Base-by-base conservation (phyloP, 768 basidiomycete species). In the Rhodotorula kratochvilovae region DNA sequence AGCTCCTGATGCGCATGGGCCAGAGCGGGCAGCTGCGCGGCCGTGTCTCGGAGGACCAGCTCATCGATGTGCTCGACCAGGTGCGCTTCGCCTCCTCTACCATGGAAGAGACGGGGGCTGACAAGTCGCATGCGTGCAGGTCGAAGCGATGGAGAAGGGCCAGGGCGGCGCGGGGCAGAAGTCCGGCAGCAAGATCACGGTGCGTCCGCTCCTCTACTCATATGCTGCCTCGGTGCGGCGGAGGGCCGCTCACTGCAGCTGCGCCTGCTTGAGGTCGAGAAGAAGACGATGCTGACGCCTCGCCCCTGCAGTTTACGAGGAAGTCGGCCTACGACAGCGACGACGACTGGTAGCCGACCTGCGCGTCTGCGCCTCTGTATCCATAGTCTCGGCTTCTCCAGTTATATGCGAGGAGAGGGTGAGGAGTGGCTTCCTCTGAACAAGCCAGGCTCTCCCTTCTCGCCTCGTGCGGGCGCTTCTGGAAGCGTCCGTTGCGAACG, bases 51-150 rank as follows among this genome's bases (percentile, higher is more conserved):
- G 92, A 96, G 78, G 82, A 84, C 58, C 90, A 92, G 79, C 84
- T 96, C 64, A 91, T 96, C 74, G 88, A 87, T 59, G 82, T 95
- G 46, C 84, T 95, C 68, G 89, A 94, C 75, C 90, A 95, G 85
- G 92, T 89, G 57, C 42, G 70, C 31, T 19, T n/a, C n/a, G 25
- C 13, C 16, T 56, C n/a, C n/a, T n/a, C n/a, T n/a, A n/a, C n/a
- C n/a, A n/a, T n/a, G n/a, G n/a, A n/a, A n/a, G 19, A 2, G 54
- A 29, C 21, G 21, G 4, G 19, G 5, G 21, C 42, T 35, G 36
- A 33, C 50, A 25, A 33, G 35, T 19, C 42, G n/a, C 0, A 2
- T 17, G 6, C 5, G 21, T 48, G 27, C 71, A 87, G 86, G 84
- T 87, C 80, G 86, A 87, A 73, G 84, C 84, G 46, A 84, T 82